Evolutionary conservation across 2,329 filamentous ascomycete genomes (phyloP).

Genomic region (Monilinia vaccinii-corymbosi): DNA sequence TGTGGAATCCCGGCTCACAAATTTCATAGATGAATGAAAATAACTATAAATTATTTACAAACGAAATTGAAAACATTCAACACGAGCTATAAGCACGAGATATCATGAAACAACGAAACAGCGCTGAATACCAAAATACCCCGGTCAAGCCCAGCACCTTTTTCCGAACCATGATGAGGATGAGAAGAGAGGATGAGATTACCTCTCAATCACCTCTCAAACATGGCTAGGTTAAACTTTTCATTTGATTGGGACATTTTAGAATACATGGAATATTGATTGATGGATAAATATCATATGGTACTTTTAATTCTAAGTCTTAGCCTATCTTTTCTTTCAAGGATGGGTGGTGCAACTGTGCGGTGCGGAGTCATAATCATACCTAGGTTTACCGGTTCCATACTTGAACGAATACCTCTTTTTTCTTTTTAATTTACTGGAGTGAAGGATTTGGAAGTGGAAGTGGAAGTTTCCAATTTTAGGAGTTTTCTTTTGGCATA

Average conservation of each 20-base stretch:
- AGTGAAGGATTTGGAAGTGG: too few species aligned
- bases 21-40: conserved; percentile 26
- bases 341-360: background rate
- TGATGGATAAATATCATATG: background rate
- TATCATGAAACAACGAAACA: background rate
- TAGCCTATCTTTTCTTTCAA: background rate
- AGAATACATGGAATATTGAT: background rate
- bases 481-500: too few species aligned
- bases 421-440: too few species aligned
- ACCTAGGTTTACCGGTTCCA: too few species aligned
- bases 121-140: background rate
- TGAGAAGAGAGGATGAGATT: background rate
- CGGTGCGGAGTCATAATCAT: background rate
- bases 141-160: background rate
- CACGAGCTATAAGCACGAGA: conserved; percentile 20
- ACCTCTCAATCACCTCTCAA: background rate
- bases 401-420: too few species aligned
- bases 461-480: too few species aligned
- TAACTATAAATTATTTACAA: conserved; percentile 26
- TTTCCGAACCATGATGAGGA: background rate
- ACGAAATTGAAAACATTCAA: conserved; percentile 31
- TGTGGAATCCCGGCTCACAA: conserved; percentile 2
- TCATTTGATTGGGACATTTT: background rate
- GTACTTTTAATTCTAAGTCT: background rate
- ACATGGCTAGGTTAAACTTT: background rate